These are phyloP conservation scores for Marasmius oreades DNA, from an alignment of 1,284 basidiomycete genomes.

Conservation along the genomic window DNA sequence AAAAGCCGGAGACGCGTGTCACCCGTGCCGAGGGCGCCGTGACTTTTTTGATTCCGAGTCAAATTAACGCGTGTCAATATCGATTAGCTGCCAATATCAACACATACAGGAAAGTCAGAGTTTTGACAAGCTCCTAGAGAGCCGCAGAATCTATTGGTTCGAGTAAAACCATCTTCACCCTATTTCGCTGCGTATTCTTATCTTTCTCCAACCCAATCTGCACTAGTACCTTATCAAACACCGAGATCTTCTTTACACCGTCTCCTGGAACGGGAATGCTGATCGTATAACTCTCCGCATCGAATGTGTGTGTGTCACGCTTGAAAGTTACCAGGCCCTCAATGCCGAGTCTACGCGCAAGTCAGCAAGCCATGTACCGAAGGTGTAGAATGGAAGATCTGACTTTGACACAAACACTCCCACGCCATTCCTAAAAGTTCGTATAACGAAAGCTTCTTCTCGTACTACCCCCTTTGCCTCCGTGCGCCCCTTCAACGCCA, in stretches of 20 bases:
- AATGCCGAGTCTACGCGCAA: conserved; percentile 71
- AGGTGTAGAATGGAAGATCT: conserved; percentile 28
- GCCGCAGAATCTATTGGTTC: conserved; percentile 64
- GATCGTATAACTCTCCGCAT: conserved; percentile 88
- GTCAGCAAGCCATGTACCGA: background rate
- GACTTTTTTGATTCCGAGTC: too few relatives aligned
- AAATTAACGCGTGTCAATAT: too few relatives aligned
- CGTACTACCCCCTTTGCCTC: conserved; percentile 47
- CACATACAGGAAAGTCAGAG: too few relatives aligned
- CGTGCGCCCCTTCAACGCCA: conserved; percentile 79
- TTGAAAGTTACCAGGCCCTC: conserved; percentile 95
- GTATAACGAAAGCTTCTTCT: conserved; percentile 94
- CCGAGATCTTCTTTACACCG: conserved; percentile 53
- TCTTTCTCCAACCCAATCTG: conserved; percentile 94
- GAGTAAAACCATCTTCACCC: conserved; percentile 87
- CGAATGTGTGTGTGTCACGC: conserved; percentile 77
- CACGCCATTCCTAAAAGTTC: conserved; percentile 92
- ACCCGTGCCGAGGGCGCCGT: too few relatives aligned
- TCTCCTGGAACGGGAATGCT: conserved; percentile 53
- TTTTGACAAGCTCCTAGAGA: background rate
- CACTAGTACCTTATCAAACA: conserved; percentile 93
- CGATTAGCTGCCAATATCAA: too few relatives aligned
- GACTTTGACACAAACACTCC: conserved; percentile 95
- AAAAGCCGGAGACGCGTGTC: too few relatives aligned
- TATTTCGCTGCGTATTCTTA: conserved; percentile 89